These are phyloP conservation scores for Pythium graminicola DNA, from an alignment of 352 stramenopile species.

Conservation along the genomic window DNA sequence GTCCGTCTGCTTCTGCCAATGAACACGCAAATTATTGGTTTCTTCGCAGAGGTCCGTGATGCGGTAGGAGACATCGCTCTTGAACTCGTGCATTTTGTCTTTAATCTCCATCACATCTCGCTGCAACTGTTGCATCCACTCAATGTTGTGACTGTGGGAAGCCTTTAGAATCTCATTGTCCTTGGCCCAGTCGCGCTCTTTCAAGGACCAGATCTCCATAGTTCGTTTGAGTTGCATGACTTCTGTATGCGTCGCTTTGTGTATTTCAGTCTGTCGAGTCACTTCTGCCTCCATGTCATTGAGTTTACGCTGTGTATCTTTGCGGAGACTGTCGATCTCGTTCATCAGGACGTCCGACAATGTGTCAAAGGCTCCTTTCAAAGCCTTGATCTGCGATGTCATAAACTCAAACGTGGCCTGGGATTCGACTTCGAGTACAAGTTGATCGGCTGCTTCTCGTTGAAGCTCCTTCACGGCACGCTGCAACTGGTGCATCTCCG, in stretches of 20 bases:
- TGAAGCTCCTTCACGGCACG: slow-evolving; percentile 72
- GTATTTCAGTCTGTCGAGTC: slow-evolving; percentile 44
- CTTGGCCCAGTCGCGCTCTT: slow-evolving; percentile 81
- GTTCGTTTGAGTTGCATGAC: slow-evolving; percentile 69
- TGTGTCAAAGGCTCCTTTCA: slow-evolving; percentile 72
- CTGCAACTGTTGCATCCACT: slow-evolving; percentile 85
- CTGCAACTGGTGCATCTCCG: slow-evolving; percentile 76
- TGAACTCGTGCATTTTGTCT: slow-evolving; percentile 62
- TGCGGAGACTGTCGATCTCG: slow-evolving; percentile 61
- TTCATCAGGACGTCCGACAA: slow-evolving; percentile 73
- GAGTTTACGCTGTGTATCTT: slow-evolving; percentile 57
- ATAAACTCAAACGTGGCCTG: slow-evolving; percentile 82
- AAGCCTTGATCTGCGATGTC: slow-evolving; percentile 62
- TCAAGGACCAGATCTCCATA: slow-evolving; percentile 72
- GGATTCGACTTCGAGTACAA: slow-evolving; percentile 71
- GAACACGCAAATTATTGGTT: slow-evolving; percentile 49
- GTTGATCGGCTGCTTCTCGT: slow-evolving; percentile 61
- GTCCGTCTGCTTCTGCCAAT: slow-evolving; percentile 71
- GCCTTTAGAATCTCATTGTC: slow-evolving; percentile 82
- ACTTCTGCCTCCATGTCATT: slow-evolving; percentile 55
- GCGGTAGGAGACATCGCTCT: slow-evolving; percentile 42
- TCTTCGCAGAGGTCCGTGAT: slow-evolving; percentile 59
- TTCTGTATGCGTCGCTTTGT: slow-evolving; percentile 56
- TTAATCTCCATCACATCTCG: slow-evolving; percentile 77
- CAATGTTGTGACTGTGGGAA: slow-evolving; percentile 72